Evolutionary conservation across 108 stramenopile species (phyloP).

Genomic region (Skeletonema menzelii): DNA sequence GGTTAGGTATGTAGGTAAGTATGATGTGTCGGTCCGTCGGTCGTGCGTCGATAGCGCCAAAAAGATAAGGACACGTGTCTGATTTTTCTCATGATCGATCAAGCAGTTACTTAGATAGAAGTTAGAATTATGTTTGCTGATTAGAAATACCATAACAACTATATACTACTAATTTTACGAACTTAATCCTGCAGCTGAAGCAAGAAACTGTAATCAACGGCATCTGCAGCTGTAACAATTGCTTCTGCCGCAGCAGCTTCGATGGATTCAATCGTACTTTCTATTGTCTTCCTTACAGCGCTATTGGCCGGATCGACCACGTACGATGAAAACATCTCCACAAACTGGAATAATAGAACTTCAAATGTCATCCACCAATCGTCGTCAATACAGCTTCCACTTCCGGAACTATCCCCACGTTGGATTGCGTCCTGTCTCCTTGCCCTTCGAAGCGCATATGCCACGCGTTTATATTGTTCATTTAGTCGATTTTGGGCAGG

Average conservation of each 20-base stretch:
- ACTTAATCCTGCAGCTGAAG: conserved; percentile 33
- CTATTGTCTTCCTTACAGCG: conserved; percentile 25
- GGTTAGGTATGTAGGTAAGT: too few species aligned
- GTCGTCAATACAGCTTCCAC: conserved; percentile 4
- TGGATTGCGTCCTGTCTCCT: conserved; percentile 16
- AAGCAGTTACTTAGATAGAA: too few species aligned
- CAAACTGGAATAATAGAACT: conserved; percentile 33
- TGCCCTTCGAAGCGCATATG: conserved; percentile 29
- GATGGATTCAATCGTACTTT: conserved; percentile 13
- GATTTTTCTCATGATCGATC: too few species aligned
- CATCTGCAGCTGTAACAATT: conserved; percentile 40
- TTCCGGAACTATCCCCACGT: conserved; percentile 13
- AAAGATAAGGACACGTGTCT: too few species aligned
- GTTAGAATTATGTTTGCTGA: too few species aligned
- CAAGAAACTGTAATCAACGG: conserved; percentile 38
- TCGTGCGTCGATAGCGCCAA: too few species aligned
- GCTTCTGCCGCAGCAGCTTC: conserved; percentile 38
- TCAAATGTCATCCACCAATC: conserved; percentile 35
- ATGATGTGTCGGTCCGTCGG: too few species aligned
- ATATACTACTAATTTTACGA: background rate
- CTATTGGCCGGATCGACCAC: conserved; percentile 32
- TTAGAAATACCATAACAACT: background rate
- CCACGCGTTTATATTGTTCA: conserved; percentile 33
- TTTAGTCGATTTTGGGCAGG: conserved; percentile 6
- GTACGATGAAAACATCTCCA: conserved; percentile 32